Conservation (phyloP, 345 rosid species). For the Crucihimalaya himalaica region DNA sequence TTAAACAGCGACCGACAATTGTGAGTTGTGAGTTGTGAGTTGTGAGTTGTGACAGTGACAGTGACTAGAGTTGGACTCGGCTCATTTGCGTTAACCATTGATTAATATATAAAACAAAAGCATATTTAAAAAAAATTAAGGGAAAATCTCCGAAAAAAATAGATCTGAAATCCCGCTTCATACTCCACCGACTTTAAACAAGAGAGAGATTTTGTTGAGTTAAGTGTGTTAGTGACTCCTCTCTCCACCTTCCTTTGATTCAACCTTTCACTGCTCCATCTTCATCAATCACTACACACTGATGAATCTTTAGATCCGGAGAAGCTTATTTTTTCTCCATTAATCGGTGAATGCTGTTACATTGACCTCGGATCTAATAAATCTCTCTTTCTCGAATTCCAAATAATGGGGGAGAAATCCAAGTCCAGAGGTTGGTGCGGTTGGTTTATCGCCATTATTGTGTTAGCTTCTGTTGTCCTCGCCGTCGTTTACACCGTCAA, state of each 20-base stretch:
- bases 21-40: too few species aligned
- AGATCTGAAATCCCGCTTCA: slow-evolving; percentile 43
- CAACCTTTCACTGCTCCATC: not conserved
- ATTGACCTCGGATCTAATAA: slow-evolving; percentile 27
- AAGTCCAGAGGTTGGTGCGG: slow-evolving; percentile 63
- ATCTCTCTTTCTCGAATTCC: not conserved
- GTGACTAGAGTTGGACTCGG: not conserved
- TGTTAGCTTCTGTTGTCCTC: slow-evolving; percentile 50
- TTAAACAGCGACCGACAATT: not conserved
- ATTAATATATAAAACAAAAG: not conserved
- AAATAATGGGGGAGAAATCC: slow-evolving; percentile 68
- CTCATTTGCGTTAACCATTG: too few species aligned
- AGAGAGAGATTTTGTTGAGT: not conserved
- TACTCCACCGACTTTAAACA: slow-evolving; percentile 39
- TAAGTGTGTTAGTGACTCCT: slow-evolving; percentile 20
- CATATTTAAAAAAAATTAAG: not conserved
- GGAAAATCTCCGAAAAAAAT: too few species aligned
- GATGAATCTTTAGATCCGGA: slow-evolving; percentile 26
- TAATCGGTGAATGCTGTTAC: not conserved
- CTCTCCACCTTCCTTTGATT: slow-evolving; percentile 17
- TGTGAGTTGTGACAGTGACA: slow-evolving; percentile 7
- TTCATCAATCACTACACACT: not conserved
- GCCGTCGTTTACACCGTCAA: slow-evolving; percentile 64
- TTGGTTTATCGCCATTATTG: slow-evolving; percentile 62
- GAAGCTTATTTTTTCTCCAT: not conserved